A percentile compares a stretch with the other conserved stretches of the same genome.
Evolutionary conservation across 495 filamentous ascomycete genomes (phyloP).

Genomic region (Monascus purpureus): DNA sequence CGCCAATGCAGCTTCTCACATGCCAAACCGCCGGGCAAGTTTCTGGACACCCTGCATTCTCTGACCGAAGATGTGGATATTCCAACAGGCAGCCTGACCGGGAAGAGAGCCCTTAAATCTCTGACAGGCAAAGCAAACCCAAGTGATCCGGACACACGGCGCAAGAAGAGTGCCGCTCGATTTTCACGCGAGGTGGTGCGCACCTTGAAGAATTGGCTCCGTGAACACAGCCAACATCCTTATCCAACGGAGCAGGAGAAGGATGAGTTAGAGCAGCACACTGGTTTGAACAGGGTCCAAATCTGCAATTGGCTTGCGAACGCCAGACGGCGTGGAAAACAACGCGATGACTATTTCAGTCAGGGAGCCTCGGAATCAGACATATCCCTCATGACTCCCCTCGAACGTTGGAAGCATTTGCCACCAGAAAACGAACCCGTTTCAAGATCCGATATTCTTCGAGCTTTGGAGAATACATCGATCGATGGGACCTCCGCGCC

Average conservation of each 20-base stretch:
- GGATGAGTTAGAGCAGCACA: conserved; percentile 53
- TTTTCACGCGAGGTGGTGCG: conserved; percentile 48
- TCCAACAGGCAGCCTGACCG: conserved; percentile 19
- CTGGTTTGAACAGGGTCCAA: conserved; percentile 60
- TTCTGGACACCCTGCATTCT: conserved; percentile 36
- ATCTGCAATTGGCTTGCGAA: conserved; percentile 84
- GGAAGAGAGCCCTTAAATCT: conserved; percentile 26
- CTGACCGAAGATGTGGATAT: conserved; percentile 35
- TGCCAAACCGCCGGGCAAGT: conserved; percentile 28
- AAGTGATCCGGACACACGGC: conserved; percentile 19
- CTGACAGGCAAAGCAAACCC: conserved; percentile 20
- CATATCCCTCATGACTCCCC: conserved; percentile 56
- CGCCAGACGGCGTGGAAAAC: conserved; percentile 63
- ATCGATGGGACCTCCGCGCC: conserved; percentile 34
- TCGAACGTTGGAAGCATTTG: conserved; percentile 77
- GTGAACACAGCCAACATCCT: conserved; percentile 57
- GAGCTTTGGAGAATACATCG: conserved; percentile 51
- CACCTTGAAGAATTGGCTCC: conserved; percentile 65
- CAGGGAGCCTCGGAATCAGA: conserved; percentile 27
- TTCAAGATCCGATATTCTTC: conserved; percentile 61
- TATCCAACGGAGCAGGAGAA: conserved; percentile 77
- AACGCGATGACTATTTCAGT: conserved; percentile 55
- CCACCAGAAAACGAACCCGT: conserved; percentile 82
- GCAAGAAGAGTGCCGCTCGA: conserved; percentile 14
- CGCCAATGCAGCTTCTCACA: conserved; percentile 59